Conservation (phyloP, 169 alveolate species). For the Perkinsus chesapeaki region DNA sequence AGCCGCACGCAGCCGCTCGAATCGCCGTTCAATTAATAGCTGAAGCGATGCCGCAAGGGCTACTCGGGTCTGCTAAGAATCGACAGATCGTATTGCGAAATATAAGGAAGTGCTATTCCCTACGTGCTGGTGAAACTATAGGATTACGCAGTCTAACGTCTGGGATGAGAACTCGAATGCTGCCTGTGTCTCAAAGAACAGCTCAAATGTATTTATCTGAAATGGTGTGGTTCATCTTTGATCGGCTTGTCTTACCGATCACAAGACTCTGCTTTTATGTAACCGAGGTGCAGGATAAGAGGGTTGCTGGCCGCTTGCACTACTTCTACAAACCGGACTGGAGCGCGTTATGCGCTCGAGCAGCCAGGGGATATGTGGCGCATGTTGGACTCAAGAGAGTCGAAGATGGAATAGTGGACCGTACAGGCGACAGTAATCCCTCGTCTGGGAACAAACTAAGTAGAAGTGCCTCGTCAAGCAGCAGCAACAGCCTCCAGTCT, state of each 20-base stretch:
- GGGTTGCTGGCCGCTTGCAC: background rate
- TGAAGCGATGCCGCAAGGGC: background rate
- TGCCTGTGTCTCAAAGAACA: background rate
- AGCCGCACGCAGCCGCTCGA: background rate
- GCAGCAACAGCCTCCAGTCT: background rate
- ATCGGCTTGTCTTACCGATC: background rate
- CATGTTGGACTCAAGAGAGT: background rate
- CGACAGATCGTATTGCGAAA: background rate
- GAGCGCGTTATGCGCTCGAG: background rate
- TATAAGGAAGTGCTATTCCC: background rate
- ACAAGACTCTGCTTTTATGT: background rate
- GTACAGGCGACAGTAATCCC: too few species aligned
- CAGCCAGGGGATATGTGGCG: background rate
- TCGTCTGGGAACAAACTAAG: background rate
- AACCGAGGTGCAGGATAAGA: background rate
- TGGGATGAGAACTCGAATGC: background rate
- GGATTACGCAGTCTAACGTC: background rate
- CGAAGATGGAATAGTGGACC: background rate
- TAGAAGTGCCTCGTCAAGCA: background rate
- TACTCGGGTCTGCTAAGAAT: background rate
- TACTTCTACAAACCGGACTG: background rate
- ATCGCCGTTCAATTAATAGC: background rate
- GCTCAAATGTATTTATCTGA: background rate
- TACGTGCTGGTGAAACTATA: background rate
- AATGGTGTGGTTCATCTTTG: background rate